Percentiles rank a stretch among this genome's conserved stretches.
Conservation (phyloP, 73 alveolate species). For the Stentor roeselii region DNA sequence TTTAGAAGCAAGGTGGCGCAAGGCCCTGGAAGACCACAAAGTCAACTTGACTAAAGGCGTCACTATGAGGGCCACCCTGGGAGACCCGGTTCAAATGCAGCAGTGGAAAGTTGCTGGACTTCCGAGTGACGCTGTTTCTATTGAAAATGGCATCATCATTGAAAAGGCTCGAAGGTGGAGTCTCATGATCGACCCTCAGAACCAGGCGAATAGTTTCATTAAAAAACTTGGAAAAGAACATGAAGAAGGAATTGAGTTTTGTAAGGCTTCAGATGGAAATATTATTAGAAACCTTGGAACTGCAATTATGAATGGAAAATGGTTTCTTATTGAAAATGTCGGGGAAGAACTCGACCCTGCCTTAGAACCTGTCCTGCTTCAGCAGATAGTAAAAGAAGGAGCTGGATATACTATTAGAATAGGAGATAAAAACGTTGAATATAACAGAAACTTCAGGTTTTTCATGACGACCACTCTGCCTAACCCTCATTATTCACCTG, state of each 20-base stretch:
- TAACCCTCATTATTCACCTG: constrained; percentile 99
- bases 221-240: constrained; percentile 98
- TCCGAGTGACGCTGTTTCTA: constrained; percentile 96
- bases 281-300: constrained; percentile 60
- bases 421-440: constrained; percentile 57
- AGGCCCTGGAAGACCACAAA: constrained; percentile 63
- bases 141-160: constrained; percentile 96
- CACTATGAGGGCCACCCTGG: constrained; percentile 94
- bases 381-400: constrained; percentile 61
- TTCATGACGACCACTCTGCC: constrained; percentile 97
- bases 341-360: constrained; percentile 99
- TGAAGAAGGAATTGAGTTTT: constrained; percentile 83
- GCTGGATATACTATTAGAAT: constrained; percentile 45
- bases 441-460: constrained; percentile 83
- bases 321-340: constrained; percentile 99
- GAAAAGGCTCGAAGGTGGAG: constrained; percentile 98
- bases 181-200: constrained; percentile 99
- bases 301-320: constrained; percentile 72
- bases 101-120: constrained; percentile 88
- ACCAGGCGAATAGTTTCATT: constrained; percentile 96
- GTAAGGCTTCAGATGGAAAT: constrained; percentile 68
- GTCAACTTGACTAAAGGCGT: constrained; percentile 82
- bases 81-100: constrained; percentile 96
- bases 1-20: constrained; percentile 88
- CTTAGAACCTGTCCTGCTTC: constrained; percentile 94